Conservation (phyloP, 768 basidiomycete species). For the Ephemerocybe angulata region DNA sequence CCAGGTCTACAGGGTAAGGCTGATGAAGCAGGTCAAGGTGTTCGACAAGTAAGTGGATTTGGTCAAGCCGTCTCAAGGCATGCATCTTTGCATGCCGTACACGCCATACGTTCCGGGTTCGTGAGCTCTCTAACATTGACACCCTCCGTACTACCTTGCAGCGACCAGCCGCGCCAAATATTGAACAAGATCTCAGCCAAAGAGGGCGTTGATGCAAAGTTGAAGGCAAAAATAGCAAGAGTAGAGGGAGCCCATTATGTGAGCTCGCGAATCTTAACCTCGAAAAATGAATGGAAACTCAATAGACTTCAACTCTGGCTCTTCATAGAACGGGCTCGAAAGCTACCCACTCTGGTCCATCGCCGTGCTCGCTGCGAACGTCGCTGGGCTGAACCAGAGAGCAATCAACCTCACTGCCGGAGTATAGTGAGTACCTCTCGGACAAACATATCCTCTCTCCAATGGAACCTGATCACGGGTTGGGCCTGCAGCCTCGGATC, state of each 20-base stretch:
- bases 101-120: background rate
- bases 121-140: background rate
- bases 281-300: background rate
- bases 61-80: background rate
- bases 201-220: background rate
- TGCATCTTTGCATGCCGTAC: background rate
- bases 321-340: slow-evolving; percentile 3
- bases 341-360: slow-evolving; percentile 7
- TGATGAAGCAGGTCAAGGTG: slow-evolving; percentile 13
- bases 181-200: background rate
- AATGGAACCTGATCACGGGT: too few species aligned
- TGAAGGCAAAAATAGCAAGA: background rate
- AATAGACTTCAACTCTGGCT: background rate
- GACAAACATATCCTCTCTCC: background rate
- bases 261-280: background rate
- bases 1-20: slow-evolving; percentile 18
- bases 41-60: slow-evolving; percentile 18
- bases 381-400: slow-evolving; percentile 2
- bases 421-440: background rate
- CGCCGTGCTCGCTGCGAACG: slow-evolving; percentile 1
- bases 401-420: background rate
- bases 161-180: slow-evolving; percentile 1
- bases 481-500: slow-evolving; percentile 2
- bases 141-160: background rate
- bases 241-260: slow-evolving; percentile 2